Conservation (phyloP, 345 rosid genomes). For the Dimocarpus longan region DNA sequence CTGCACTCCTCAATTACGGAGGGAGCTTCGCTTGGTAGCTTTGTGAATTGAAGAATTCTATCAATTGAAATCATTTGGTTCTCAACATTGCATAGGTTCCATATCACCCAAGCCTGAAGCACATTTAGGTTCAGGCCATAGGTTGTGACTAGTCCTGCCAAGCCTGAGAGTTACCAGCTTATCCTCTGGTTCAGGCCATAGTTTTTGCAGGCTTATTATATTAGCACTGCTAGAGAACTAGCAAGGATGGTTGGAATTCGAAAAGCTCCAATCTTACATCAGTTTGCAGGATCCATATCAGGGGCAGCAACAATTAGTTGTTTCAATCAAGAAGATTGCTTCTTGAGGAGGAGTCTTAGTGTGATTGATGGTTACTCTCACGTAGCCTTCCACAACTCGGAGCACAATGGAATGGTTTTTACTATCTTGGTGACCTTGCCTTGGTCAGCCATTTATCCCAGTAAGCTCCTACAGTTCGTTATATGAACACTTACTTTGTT, state of each 20-base stretch:
- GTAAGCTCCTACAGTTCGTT: conserved; percentile 44
- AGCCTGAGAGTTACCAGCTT: too few relatives aligned
- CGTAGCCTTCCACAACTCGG: conserved; percentile 63
- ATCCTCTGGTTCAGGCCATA: too few relatives aligned
- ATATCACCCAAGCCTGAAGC: conserved; percentile 80
- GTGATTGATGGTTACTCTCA: conserved; percentile 65
- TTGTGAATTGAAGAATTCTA: conserved; percentile 63
- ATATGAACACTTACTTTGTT: neutral
- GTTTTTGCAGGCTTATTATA: conserved; percentile 76
- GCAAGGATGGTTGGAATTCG: conserved; percentile 81
- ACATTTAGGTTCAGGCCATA: conserved; percentile 68
- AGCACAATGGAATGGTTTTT: conserved; percentile 89
- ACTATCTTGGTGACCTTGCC: conserved; percentile 75
- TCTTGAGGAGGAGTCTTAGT: conserved; percentile 46
- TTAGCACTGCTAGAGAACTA: conserved; percentile 80
- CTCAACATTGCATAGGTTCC: conserved; percentile 77
- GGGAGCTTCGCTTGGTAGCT: conserved; percentile 61
- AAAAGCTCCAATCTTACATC: conserved; percentile 84
- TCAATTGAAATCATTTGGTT: conserved; percentile 83
- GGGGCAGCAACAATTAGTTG: conserved; percentile 78
- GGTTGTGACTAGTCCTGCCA: conserved; percentile 67
- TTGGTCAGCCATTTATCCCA: conserved; percentile 59
- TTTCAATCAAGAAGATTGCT: conserved; percentile 68
- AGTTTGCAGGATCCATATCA: conserved; percentile 75
- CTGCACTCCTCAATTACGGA: conserved; percentile 39